These are phyloP conservation scores for Fallopia convolvulus DNA, from an alignment of 148 eudicot species.

Conservation along the genomic window DNA sequence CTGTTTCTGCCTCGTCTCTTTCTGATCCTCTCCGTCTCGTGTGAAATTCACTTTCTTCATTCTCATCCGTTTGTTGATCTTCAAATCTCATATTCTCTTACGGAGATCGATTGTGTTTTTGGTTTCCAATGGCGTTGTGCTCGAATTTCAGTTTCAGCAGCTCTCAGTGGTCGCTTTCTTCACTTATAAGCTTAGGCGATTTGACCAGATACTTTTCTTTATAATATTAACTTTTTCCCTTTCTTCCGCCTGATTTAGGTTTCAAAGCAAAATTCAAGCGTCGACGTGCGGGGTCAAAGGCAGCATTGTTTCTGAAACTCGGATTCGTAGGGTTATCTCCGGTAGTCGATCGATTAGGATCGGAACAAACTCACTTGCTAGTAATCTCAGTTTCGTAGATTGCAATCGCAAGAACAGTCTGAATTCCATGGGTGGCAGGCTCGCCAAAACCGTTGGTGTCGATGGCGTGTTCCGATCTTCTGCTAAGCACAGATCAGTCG, in stretches of 20 bases:
- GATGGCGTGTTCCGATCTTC: conserved; percentile 36
- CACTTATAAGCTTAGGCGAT: background rate
- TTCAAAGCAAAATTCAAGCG: conserved; percentile 38
- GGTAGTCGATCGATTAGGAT: conserved; percentile 21
- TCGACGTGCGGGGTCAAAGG: conserved; percentile 33
- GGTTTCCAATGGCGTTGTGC: background rate
- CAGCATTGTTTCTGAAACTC: conserved; percentile 24
- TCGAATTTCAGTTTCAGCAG: conserved; percentile 10
- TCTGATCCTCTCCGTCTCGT: background rate
- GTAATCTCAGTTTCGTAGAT: conserved; percentile 23
- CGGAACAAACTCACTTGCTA: conserved; percentile 13
- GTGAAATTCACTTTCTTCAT: background rate
- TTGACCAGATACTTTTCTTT: background rate
- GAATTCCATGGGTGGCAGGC: conserved; percentile 42
- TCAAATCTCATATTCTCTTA: background rate
- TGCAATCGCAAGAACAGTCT: conserved; percentile 17
- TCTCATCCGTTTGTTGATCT: background rate
- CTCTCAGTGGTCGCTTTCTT: conserved; percentile 3
- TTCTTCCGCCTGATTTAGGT: conserved; percentile 5
- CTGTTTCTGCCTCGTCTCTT: background rate
- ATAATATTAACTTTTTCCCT: background rate
- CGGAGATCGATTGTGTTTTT: background rate
- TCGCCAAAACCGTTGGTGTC: conserved; percentile 29
- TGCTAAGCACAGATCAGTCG: conserved; percentile 60
- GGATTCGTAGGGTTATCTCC: conserved; percentile 25